Conservation (phyloP, 805 yeast genomes). For the Yarrowia osloensis region DNA sequence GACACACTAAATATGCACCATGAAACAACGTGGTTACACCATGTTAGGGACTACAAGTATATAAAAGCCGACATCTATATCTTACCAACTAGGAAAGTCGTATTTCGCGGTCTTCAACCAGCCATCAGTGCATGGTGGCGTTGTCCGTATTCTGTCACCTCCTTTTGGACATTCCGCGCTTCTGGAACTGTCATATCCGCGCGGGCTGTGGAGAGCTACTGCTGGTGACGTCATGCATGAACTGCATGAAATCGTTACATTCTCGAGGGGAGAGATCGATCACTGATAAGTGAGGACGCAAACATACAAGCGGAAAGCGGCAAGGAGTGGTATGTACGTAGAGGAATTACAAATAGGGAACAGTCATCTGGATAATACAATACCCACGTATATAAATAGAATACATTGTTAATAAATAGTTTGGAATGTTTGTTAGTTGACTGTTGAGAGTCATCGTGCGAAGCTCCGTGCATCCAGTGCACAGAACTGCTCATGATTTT, state of each 20-base stretch:
- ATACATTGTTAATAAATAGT: slow-evolving; percentile 28
- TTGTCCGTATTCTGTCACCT: neutral
- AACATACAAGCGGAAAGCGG: no score
- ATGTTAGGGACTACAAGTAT: no score
- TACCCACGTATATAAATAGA: slow-evolving; percentile 1
- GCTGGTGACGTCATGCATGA: neutral
- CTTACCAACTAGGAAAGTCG: neutral
- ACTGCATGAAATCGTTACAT: neutral
- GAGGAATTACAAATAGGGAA: no score
- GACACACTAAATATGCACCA: neutral
- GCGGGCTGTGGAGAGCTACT: neutral
- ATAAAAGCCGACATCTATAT: no score
- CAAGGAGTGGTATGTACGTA: no score
- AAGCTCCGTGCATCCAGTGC: slow-evolving; percentile 9
- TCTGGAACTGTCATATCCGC: neutral
- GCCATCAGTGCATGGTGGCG: neutral
- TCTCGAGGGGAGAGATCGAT: neutral
- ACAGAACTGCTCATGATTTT: neutral
- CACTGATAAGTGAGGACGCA: neutral
- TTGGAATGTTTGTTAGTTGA: slow-evolving; percentile 1
- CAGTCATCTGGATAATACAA: no score
- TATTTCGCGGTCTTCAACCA: neutral
- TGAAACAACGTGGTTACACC: no score
- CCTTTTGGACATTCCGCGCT: neutral
- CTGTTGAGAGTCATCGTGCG: slow-evolving; percentile 15